Conservation (phyloP, 2,329 filamentous ascomycete species). For the Xylariales sp. region DNA sequence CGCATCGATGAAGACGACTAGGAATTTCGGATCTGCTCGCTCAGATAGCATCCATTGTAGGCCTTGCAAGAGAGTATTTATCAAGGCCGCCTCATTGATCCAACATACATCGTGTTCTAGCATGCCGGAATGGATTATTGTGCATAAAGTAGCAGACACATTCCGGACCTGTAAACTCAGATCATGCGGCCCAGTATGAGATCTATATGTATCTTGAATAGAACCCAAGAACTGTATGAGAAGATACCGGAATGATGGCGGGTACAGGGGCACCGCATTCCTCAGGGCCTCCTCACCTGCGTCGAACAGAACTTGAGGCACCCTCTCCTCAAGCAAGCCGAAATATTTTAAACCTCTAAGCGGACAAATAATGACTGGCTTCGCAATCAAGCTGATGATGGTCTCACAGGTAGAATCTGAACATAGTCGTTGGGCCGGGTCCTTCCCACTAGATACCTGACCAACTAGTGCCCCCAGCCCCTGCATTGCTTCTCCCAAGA, state of each 20-base stretch:
- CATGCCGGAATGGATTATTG: slow-evolving; percentile 61
- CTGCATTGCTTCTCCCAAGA: slow-evolving; percentile 46
- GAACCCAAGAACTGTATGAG: slow-evolving; percentile 45
- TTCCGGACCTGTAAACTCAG: slow-evolving; percentile 47
- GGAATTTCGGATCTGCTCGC: slow-evolving; percentile 39
- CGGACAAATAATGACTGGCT: slow-evolving; percentile 44
- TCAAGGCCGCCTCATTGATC: slow-evolving; percentile 56
- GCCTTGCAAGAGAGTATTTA: slow-evolving; percentile 49
- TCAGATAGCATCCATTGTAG: slow-evolving; percentile 43
- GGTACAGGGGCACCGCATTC: slow-evolving; percentile 46
- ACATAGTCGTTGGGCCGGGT: slow-evolving; percentile 40
- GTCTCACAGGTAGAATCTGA: slow-evolving; percentile 45
- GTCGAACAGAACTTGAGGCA: slow-evolving; percentile 42
- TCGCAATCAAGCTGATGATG: slow-evolving; percentile 46
- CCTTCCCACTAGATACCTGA: slow-evolving; percentile 42
- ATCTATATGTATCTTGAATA: slow-evolving; percentile 43
- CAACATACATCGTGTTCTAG: slow-evolving; percentile 49
- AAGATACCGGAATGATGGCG: slow-evolving; percentile 48
- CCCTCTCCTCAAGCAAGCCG: slow-evolving; percentile 24
- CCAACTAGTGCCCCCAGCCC: slow-evolving; percentile 47
- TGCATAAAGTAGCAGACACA: slow-evolving; percentile 59
- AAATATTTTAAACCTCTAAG: slow-evolving; percentile 40
- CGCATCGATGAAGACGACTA: slow-evolving; percentile 47
- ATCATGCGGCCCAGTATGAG: slow-evolving; percentile 30
- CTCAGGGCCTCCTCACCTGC: slow-evolving; percentile 45